phyloP scores from a whole-genome alignment of 2,329 filamentous ascomycete genomes.

The Neopestalotiopsis sp. region DNA sequence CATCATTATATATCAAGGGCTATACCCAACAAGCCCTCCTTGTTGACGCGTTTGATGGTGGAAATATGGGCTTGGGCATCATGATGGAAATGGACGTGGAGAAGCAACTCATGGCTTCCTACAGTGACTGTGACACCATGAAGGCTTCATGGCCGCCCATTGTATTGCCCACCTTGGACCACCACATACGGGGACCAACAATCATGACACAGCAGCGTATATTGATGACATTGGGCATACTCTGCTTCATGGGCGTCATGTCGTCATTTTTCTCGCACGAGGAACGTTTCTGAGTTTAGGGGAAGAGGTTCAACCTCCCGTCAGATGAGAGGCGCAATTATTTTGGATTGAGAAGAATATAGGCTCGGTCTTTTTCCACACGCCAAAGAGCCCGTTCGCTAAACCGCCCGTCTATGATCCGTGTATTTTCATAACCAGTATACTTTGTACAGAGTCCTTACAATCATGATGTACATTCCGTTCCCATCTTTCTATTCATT shows the following conservation, averaged over 20 bases:
- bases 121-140: constrained; percentile 13
- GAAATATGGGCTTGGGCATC: constrained; percentile 11
- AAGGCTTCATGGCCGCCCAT: neutral
- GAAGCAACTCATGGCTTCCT: constrained; percentile 25
- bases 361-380: constrained; percentile 19
- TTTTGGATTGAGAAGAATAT: constrained; percentile 21
- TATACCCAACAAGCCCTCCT: neutral
- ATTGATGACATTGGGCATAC: constrained; percentile 37
- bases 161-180: neutral
- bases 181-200: constrained; percentile 23
- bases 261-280: constrained; percentile 23
- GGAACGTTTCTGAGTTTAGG: neutral
- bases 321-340: constrained; percentile 14
- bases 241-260: constrained; percentile 31
- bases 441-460: constrained; percentile 14
- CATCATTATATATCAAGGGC: neutral
- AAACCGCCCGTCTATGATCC: constrained; percentile 23
- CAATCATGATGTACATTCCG: constrained; percentile 7
- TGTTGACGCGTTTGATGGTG: neutral
- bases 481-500: constrained; percentile 20
- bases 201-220: constrained; percentile 35
- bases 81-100: constrained; percentile 24
- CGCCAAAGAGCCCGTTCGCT: neutral
- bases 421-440: constrained; percentile 14
- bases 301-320: neutral